Percentiles rank a stretch among this genome's conserved stretches.
Evolutionary conservation across 2,329 filamentous ascomycete genomes (phyloP).

Genomic region (Ophiostoma sp.): DNA sequence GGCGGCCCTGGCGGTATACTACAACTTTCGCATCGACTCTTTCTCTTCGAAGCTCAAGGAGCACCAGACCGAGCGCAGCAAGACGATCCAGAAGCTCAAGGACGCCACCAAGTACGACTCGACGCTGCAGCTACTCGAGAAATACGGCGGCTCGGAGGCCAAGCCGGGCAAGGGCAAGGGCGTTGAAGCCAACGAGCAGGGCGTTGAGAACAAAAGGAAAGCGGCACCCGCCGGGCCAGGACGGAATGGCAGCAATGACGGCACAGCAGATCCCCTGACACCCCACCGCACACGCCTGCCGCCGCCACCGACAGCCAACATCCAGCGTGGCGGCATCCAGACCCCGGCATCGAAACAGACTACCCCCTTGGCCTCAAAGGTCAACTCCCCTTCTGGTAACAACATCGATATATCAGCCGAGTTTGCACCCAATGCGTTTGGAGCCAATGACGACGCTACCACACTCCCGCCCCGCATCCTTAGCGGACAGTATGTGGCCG

Average conservation of each 20-base stretch:
- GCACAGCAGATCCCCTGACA: slow-evolving; percentile 22
- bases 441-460: slow-evolving; percentile 26
- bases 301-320: slow-evolving; percentile 60
- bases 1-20: slow-evolving; percentile 61
- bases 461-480: slow-evolving; percentile 8
- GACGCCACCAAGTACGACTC: slow-evolving; percentile 93
- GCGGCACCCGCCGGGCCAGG: neutral
- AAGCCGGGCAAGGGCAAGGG: slow-evolving; percentile 35
- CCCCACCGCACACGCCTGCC: slow-evolving; percentile 44
- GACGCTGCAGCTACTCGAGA: slow-evolving; percentile 85
- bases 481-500: slow-evolving; percentile 28
- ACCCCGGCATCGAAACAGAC: slow-evolving; percentile 9
- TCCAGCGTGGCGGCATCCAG: slow-evolving; percentile 36
- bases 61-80: slow-evolving; percentile 70
- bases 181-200: slow-evolving; percentile 15
- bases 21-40: slow-evolving; percentile 71
- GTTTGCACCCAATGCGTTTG: slow-evolving; percentile 69
- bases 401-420: slow-evolving; percentile 48
- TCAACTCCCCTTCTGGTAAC: neutral
- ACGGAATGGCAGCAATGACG: neutral
- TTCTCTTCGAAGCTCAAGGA: slow-evolving; percentile 65
- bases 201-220: neutral
- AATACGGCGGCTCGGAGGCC: slow-evolving; percentile 71
- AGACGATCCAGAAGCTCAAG: slow-evolving; percentile 91
- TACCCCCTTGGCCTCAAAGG: neutral